Conservation (phyloP, 78 protist genomes). For the Guillardia theta region DNA sequence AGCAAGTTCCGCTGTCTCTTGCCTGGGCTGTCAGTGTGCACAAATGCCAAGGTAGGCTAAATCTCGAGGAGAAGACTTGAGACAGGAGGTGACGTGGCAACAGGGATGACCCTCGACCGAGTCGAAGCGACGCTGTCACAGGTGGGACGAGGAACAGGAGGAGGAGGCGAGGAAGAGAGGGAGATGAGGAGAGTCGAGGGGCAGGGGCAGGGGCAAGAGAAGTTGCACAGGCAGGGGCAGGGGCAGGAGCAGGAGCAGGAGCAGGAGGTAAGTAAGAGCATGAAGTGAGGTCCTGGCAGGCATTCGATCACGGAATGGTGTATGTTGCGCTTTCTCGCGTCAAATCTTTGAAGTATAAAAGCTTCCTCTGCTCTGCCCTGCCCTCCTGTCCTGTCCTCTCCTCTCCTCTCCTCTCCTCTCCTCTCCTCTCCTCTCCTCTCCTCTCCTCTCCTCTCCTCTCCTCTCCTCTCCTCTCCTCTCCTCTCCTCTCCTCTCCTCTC, state of each 20-base stretch:
- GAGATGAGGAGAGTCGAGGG: too few relatives aligned
- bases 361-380: too few relatives aligned
- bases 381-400: not conserved
- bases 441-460: not conserved
- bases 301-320: slow-evolving; percentile 36
- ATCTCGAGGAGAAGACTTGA: not conserved
- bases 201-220: too few relatives aligned
- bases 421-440: not conserved
- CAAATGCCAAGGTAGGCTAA: slow-evolving; percentile 62
- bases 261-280: too few relatives aligned
- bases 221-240: too few relatives aligned
- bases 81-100: not conserved
- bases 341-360: slow-evolving; percentile 53
- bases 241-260: too few relatives aligned
- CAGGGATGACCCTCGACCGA: slow-evolving; percentile 76
- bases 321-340: slow-evolving; percentile 73
- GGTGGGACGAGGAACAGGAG: too few relatives aligned
- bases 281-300: too few relatives aligned
- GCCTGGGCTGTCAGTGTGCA: slow-evolving; percentile 89
- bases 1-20: slow-evolving; percentile 77
- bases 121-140: slow-evolving; percentile 48
- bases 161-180: too few relatives aligned
- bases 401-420: not conserved
- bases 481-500: not conserved
- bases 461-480: not conserved